These are phyloP conservation scores for Cytospora piceicola DNA, from an alignment of 2,329 filamentous ascomycete genomes.

Conservation along the genomic window DNA sequence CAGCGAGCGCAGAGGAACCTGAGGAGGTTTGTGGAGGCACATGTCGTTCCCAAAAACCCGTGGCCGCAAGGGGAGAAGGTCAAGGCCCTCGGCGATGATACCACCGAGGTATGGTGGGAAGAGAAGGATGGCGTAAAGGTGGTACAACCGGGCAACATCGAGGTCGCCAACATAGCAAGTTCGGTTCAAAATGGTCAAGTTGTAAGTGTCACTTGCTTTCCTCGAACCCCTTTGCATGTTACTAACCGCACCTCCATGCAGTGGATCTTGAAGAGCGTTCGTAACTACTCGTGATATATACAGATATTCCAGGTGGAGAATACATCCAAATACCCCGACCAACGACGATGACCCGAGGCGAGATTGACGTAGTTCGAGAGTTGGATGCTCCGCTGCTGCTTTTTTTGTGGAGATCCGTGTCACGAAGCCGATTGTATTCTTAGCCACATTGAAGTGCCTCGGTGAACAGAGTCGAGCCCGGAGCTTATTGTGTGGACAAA, in stretches of 20 bases:
- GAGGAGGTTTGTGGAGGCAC: slow-evolving; percentile 79
- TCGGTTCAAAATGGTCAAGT: slow-evolving; percentile 87
- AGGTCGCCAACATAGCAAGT: slow-evolving; percentile 74
- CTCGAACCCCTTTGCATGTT: background rate
- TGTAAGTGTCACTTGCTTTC: slow-evolving; percentile 43
- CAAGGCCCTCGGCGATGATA: slow-evolving; percentile 64
- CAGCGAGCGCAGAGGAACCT: slow-evolving; percentile 79
- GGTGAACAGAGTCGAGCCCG: no score
- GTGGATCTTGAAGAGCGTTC: slow-evolving; percentile 68
- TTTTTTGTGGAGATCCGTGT: background rate
- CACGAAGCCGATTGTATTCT: background rate
- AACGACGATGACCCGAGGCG: no score
- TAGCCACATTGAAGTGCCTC: background rate
- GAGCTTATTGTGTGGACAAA: background rate
- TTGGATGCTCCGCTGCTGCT: background rate
- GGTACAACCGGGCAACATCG: slow-evolving; percentile 79
- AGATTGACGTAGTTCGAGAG: background rate
- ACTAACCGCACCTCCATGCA: slow-evolving; percentile 35
- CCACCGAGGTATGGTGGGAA: slow-evolving; percentile 80
- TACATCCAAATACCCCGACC: background rate
- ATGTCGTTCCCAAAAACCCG: slow-evolving; percentile 75
- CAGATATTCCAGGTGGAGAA: background rate
- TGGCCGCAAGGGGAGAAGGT: slow-evolving; percentile 72
- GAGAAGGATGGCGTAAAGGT: slow-evolving; percentile 67
- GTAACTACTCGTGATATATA: slow-evolving; percentile 46